Evolutionary conservation across 129 eudicot species (phyloP), one percentile per base, ranked within the genome.

Genomic region (Heracleum sosnowskyi): DNA sequence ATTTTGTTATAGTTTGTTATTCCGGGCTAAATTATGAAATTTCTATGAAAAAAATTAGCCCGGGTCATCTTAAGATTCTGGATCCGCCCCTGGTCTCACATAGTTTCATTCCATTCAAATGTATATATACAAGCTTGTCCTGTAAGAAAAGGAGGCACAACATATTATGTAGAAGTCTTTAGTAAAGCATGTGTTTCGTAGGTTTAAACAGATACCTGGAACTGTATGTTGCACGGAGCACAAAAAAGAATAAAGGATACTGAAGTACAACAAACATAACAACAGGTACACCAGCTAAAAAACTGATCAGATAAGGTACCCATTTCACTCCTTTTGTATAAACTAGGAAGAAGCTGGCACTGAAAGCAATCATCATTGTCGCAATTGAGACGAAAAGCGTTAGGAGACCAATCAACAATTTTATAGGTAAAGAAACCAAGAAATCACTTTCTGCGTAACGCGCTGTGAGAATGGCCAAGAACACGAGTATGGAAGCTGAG

Each of bases 401-500:
- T 40, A 64, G 37, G 9, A 82, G 62, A 1, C 85, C 85, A 13
- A 73, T 7, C 26, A 82, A 31, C 1, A 82, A 29, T 37, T 51
- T 82, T 4, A 33, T 11, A 0, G 85, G 85, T 31, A 82, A 31
- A 16, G 78, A 26, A 1, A 35, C 76, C 13, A 73, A 22, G 31
- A 73, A 73, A 73, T 73, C 76, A 2, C 29, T 44, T 51, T 82
- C 81, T 0, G 85, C 79, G 41, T 82, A 82, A 17, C 85, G 85
- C 6, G 85, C 72, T 41, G 80, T 82, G 39, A 82, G 77, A 34
- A 82, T 82, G 3, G 80, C 53, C 29, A 82, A 24, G 64, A 82
- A 82, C 81, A 77, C 70, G 53, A 82, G 46, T 11, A 82, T 68
- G 42, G 85, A 82, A 26, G 80, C 40, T 22, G 85, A 41, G 0